Evolutionary conservation across 2,329 filamentous ascomycete genomes (phyloP), one percentile per base, ranked within the genome.

Genomic region (Fusarium coicis): DNA sequence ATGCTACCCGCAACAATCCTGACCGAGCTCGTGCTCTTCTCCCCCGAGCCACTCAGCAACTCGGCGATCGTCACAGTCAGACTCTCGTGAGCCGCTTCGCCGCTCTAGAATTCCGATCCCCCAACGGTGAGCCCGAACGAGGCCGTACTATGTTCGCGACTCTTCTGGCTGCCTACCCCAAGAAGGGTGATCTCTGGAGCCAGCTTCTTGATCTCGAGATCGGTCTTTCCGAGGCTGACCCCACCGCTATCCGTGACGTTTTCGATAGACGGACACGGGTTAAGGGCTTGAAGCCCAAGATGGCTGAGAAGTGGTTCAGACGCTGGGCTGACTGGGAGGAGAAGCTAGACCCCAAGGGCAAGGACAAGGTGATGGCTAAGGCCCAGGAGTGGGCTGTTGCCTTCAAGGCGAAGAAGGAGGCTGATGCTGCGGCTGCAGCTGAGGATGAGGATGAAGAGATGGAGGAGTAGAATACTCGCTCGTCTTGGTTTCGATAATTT

Each of bases 81-180:
- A 89, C 91, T 68, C 88, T 97, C 1, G 94, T 96, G 63, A 90
- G 93, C 77, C 95, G 96, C 75, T 98, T 99, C 80, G 96, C 93
- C 1, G 92, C 93, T 23, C 89, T 99, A 28, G 96, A 99, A 83
- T 99, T 97, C 88, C 92, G 91, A 73, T 96, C 93, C 16, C 83
- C 90, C 12, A 90, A 93, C 77, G 95, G 95, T 61, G 93, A 97
- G 77, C 86, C 94, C 6, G 97, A 99, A 84, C 93, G 94, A 66
- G 96, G 96, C 15, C 92, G 97, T 23, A 99, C 97, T 32, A 92
- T 98, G 79, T 98, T 98, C 77, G 96, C 98, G 82, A 93, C 92
- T 43, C 87, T 99, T 14, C 87, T 99, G 12, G 89, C 90, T 40
- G 92, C 93, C 9, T 97, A 92, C 85, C 94, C 95, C 50, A 97